Evolutionary conservation across 139 green algal species (phyloP).

Genomic region (Astrephomene gubernaculifera): DNA sequence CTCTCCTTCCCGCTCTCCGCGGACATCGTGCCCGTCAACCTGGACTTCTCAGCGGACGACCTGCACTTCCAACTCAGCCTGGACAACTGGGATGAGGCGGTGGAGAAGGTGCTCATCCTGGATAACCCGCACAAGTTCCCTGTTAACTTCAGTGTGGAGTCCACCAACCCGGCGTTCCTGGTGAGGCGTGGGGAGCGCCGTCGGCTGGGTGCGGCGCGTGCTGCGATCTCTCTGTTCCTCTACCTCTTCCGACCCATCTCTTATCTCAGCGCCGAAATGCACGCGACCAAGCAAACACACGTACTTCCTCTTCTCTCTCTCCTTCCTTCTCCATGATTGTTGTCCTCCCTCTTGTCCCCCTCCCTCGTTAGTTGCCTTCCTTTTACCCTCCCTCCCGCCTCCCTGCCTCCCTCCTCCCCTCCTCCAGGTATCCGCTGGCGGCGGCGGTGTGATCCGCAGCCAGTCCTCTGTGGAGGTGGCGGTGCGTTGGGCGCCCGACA

Average conservation of each 20-base stretch:
- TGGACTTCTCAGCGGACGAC: conserved; percentile 71
- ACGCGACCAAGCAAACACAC: too few species aligned
- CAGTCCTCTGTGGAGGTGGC: conserved; percentile 48
- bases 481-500: conserved; percentile 63
- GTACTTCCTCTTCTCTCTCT: too few species aligned
- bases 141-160: conserved; percentile 67
- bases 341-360: neutral
- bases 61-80: conserved; percentile 67
- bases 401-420: neutral
- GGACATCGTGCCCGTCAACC: conserved; percentile 72
- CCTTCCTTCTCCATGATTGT: too few species aligned
- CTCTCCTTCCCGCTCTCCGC: conserved; percentile 69
- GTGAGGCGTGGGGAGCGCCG: conserved; percentile 49
- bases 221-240: too few species aligned
- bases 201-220: too few species aligned
- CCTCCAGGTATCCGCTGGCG: neutral
- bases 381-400: neutral
- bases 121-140: conserved; percentile 76
- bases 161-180: conserved; percentile 50
- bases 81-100: conserved; percentile 43
- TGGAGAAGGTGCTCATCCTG: conserved; percentile 61
- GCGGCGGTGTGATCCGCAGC: conserved; percentile 53
- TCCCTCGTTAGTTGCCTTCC: neutral
- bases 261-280: too few species aligned
- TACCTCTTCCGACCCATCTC: too few species aligned